These are phyloP conservation scores for Clathrospora elynae DNA, from an alignment of 2,329 filamentous ascomycete genomes.

Conservation along the genomic window DNA sequence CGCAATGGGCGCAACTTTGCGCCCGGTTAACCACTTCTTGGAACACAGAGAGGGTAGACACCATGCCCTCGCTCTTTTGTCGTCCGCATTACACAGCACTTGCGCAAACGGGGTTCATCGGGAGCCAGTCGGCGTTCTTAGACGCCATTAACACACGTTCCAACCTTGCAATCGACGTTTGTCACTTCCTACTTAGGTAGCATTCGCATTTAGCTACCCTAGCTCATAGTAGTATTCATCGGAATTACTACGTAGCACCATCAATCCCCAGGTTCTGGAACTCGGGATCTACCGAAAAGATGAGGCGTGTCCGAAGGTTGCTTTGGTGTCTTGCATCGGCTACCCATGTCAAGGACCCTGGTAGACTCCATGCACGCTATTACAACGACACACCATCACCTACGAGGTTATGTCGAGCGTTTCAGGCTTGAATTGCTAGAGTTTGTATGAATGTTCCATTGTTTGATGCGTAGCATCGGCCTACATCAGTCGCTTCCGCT, in stretches of 20 bases:
- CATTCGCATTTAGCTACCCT: too few relatives aligned
- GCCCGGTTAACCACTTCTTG: too few relatives aligned
- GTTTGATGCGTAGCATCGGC: background rate
- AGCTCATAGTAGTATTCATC: background rate
- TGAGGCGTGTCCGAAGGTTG: conserved; percentile 13
- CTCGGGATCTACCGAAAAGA: conserved; percentile 11
- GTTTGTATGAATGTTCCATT: background rate
- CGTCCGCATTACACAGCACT: too few relatives aligned
- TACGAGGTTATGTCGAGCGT: background rate
- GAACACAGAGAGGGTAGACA: too few relatives aligned
- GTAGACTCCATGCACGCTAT: conserved; percentile 13
- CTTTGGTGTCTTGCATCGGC: conserved; percentile 13
- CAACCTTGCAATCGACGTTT: too few relatives aligned
- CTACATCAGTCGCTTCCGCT: background rate
- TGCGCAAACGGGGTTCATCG: too few relatives aligned
- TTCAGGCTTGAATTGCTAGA: background rate
- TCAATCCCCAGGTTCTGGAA: conserved; percentile 12
- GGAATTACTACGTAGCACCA: background rate
- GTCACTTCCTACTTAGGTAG: too few relatives aligned
- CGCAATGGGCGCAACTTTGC: too few relatives aligned
- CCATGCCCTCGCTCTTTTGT: too few relatives aligned
- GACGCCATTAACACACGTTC: too few relatives aligned
- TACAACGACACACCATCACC: conserved; percentile 6
- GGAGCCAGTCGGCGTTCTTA: too few relatives aligned
- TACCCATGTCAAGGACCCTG: conserved; percentile 20